Conservation (phyloP, 257 asterid species). For the Mitragyna speciosa region DNA sequence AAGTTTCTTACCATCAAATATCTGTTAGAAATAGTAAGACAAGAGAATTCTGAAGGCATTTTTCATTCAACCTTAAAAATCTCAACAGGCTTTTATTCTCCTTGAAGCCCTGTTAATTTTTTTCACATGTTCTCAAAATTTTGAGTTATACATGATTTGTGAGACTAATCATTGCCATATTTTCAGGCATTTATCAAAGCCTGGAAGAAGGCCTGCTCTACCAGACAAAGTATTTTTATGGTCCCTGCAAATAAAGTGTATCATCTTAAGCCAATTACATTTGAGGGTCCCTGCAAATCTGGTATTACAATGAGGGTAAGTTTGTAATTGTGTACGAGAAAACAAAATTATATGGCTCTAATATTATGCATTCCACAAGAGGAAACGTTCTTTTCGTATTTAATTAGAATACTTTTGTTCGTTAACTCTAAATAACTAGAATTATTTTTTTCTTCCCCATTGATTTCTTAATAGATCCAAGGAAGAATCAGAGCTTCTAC, state of each 20-base stretch:
- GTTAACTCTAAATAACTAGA: not conserved
- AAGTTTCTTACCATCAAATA: not conserved
- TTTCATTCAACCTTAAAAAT: not conserved
- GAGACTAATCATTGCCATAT: not conserved
- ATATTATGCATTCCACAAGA: not conserved
- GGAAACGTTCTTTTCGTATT: not conserved
- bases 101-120: not conserved
- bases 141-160: not conserved
- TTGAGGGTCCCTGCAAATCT: conserved; percentile 68
- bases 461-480: conserved; percentile 41
- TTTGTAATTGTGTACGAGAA: not conserved
- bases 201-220: conserved; percentile 71
- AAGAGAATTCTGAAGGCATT: not conserved
- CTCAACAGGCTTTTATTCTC: not conserved
- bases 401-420: too few relatives aligned
- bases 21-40: not conserved
- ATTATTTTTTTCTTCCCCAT: not conserved
- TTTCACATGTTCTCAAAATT: not conserved
- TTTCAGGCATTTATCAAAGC: conserved; percentile 71
- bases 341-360: not conserved
- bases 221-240: conserved; percentile 33
- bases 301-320: conserved; percentile 59
- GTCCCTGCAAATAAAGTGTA: conserved; percentile 60
- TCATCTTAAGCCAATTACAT: conserved; percentile 56
- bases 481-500: conserved; percentile 70